Conservation (phyloP, 2,329 filamentous ascomycete genomes). For the Paramyrothecium sp. region DNA sequence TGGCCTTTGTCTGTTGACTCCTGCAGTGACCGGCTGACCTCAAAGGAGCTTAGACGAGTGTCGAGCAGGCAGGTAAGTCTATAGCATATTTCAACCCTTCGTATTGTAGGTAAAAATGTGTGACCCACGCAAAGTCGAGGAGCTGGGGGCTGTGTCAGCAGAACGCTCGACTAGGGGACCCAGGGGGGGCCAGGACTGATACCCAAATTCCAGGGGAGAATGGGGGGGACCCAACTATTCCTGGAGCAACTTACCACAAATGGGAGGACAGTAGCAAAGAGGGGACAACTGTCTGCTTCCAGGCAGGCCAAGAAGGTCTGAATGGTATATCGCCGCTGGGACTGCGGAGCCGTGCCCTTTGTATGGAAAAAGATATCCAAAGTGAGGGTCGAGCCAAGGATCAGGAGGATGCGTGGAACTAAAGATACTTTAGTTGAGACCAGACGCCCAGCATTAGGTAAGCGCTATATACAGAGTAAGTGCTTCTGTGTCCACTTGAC, state of each 20-base stretch:
- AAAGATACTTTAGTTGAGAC: background rate
- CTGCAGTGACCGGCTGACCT: conserved; percentile 84
- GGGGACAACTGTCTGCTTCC: conserved; percentile 34
- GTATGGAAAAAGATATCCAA: conserved; percentile 18
- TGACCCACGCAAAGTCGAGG: conserved; percentile 18
- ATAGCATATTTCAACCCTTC: conserved; percentile 26
- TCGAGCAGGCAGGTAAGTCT: conserved; percentile 23
- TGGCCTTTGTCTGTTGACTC: conserved; percentile 42
- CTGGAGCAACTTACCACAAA: background rate
- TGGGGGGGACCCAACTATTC: background rate
- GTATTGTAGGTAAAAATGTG: background rate
- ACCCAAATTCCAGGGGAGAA: background rate
- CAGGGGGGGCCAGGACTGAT: background rate
- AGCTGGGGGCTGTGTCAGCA: conserved; percentile 19
- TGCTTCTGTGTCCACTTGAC: too few species aligned
- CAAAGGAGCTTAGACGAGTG: conserved; percentile 59
- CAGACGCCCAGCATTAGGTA: background rate
- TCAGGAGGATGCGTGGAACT: conserved; percentile 12
- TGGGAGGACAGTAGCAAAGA: conserved; percentile 15
- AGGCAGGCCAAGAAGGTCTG: conserved; percentile 30
- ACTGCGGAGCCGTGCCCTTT: conserved; percentile 26
- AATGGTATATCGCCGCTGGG: conserved; percentile 25
- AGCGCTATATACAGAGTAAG: too few species aligned
- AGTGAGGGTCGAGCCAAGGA: conserved; percentile 14
- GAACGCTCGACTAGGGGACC: background rate